Evolutionary conservation across 2,329 filamentous ascomycete species (phyloP).

Genomic region (Lasiodiplodia hormozganensis): DNA sequence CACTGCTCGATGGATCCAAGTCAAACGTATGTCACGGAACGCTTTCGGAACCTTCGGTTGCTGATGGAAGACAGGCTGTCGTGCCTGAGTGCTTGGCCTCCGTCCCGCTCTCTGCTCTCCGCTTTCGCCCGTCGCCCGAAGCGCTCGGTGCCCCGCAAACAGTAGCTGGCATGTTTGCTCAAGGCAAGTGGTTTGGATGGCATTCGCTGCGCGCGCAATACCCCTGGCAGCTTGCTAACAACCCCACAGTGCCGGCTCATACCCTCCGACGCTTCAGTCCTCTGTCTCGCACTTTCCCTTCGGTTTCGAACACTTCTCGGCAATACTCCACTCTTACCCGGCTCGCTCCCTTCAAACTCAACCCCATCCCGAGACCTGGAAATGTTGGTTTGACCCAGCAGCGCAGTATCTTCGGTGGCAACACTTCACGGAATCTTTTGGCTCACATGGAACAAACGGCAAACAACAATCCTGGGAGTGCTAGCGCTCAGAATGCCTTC

Average conservation of each 20-base stretch:
- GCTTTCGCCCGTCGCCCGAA: slow-evolving; percentile 30
- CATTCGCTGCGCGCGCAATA: background rate
- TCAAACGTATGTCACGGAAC: slow-evolving; percentile 4
- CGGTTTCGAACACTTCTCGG: slow-evolving; percentile 34
- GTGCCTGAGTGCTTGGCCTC: slow-evolving; percentile 16
- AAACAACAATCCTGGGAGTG: slow-evolving; percentile 88
- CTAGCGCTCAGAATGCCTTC: slow-evolving; percentile 89
- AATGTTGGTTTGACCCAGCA: slow-evolving; percentile 50
- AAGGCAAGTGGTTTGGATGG: slow-evolving; percentile 6
- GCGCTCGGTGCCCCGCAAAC: slow-evolving; percentile 10
- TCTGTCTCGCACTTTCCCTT: slow-evolving; percentile 4
- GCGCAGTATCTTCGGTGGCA: slow-evolving; percentile 53
- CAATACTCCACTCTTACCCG: slow-evolving; percentile 51
- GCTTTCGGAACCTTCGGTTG: background rate
- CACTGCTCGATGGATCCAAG: background rate
- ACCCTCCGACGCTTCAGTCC: slow-evolving; percentile 19
- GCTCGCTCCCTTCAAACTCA: slow-evolving; percentile 42
- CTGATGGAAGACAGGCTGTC: slow-evolving; percentile 8
- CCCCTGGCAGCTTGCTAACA: background rate
- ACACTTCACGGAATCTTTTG: slow-evolving; percentile 66
- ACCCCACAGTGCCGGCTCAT: background rate
- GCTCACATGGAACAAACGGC: slow-evolving; percentile 89
- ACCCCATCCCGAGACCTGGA: slow-evolving; percentile 40
- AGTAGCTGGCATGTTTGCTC: slow-evolving; percentile 22
- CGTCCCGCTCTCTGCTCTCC: slow-evolving; percentile 31